These are phyloP conservation scores for Brasilioporus rufonigricans DNA, from an alignment of 768 basidiomycete species.

Conservation along the genomic window DNA sequence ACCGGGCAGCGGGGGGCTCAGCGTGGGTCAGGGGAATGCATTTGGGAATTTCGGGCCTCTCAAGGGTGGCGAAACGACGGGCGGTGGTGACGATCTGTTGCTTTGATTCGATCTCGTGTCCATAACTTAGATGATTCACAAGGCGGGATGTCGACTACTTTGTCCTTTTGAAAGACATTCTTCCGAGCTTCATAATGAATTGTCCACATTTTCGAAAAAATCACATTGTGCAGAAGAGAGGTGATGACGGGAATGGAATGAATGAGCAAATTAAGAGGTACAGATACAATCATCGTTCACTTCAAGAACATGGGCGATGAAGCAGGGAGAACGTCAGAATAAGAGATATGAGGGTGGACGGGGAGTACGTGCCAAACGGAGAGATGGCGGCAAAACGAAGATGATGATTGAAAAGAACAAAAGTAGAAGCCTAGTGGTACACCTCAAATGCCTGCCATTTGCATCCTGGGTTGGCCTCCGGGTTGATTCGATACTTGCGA, in stretches of 20 bases:
- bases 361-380: slow-evolving; percentile 3
- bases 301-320: slow-evolving; percentile 29
- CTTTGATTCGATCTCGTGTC: slow-evolving; percentile 25
- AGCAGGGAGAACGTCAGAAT: slow-evolving; percentile 19
- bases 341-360: slow-evolving; percentile 14
- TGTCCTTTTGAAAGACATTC: neutral
- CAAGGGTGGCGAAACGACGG: slow-evolving; percentile 16
- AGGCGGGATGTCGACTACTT: neutral
- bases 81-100: slow-evolving; percentile 42
- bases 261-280: slow-evolving; percentile 34
- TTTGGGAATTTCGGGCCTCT: slow-evolving; percentile 37
- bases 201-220: slow-evolving; percentile 18
- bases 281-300: slow-evolving; percentile 39
- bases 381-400: slow-evolving; percentile 13
- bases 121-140: neutral
- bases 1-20: slow-evolving; percentile 11
- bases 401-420: slow-evolving; percentile 5
- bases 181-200: slow-evolving; percentile 5
- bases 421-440: slow-evolving; percentile 8
- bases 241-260: slow-evolving; percentile 14
- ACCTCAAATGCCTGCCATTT: slow-evolving; percentile 34
- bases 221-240: slow-evolving; percentile 20
- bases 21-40: slow-evolving; percentile 13
- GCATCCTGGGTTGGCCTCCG: slow-evolving; percentile 32
- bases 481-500: slow-evolving; percentile 27